Conservation (phyloP, 345 rosid genomes). For the Durio zibethinus region DNA sequence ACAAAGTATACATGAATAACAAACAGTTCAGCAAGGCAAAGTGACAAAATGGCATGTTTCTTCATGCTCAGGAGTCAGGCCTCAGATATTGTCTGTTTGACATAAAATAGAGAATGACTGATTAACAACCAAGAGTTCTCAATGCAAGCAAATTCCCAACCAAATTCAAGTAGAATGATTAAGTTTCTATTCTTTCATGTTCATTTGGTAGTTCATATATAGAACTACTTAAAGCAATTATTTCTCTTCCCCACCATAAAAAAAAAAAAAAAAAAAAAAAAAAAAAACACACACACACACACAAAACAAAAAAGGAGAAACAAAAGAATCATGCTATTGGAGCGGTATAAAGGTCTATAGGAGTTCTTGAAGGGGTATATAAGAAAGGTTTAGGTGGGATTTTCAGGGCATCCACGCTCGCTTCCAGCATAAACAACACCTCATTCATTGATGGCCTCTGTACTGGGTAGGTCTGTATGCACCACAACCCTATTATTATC, state of each 20-base stretch:
- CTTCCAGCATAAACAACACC: slow-evolving; percentile 14
- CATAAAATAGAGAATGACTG: neutral
- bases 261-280: too few relatives aligned
- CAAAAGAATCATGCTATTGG: neutral
- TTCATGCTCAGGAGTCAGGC: neutral
- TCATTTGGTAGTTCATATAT: neutral
- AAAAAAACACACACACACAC: too few relatives aligned
- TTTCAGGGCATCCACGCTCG: slow-evolving; percentile 6
- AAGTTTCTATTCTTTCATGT: too few relatives aligned
- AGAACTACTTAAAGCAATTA: neutral
- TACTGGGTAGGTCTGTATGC: slow-evolving; percentile 10
- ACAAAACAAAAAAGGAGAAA: neutral
- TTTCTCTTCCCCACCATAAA: neutral
- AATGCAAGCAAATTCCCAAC: neutral
- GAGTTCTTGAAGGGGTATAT: slow-evolving; percentile 5
- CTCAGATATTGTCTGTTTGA: neutral
- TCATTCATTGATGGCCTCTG: slow-evolving; percentile 16
- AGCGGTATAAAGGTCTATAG: neutral
- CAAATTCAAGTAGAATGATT: neutral
- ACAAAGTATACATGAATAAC: neutral
- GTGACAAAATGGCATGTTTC: neutral
- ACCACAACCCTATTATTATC: slow-evolving; percentile 17
- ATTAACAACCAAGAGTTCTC: neutral
- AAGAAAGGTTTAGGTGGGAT: slow-evolving; percentile 18
- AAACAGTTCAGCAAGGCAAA: neutral